Evolutionary conservation across 768 basidiomycete genomes (phyloP).

Genomic region (Tulasnella sp.): DNA sequence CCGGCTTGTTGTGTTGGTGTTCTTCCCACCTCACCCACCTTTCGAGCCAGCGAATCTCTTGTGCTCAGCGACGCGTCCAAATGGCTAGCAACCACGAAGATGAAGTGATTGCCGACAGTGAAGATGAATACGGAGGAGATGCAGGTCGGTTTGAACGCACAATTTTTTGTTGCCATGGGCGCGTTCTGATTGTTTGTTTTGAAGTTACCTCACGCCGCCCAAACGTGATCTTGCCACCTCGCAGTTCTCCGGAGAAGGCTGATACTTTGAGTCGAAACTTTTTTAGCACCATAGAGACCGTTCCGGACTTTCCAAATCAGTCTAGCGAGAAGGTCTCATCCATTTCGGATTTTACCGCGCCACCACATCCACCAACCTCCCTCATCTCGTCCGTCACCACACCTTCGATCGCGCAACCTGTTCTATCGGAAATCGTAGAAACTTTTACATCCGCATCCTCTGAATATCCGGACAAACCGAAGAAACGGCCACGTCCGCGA

Average conservation of each 20-base stretch:
- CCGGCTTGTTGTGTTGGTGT: constrained; percentile 11
- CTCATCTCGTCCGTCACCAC: neutral
- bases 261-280: neutral
- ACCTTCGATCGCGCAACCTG: neutral
- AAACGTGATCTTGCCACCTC: neutral
- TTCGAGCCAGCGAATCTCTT: neutral
- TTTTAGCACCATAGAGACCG: constrained; percentile 7
- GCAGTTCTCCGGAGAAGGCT: neutral
- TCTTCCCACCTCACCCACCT: neutral
- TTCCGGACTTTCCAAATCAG: neutral
- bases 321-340: constrained; percentile 1
- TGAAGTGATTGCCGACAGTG: constrained; percentile 32
- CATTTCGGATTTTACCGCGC: constrained; percentile 3
- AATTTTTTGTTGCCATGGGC: neutral
- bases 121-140: constrained; percentile 27
- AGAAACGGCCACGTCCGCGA: neutral
- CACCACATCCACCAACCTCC: neutral
- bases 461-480: neutral
- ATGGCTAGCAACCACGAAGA: constrained; percentile 16
- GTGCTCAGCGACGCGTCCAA: constrained; percentile 1
- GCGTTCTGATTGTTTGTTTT: constrained; percentile 14
- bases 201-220: neutral
- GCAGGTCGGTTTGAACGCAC: neutral
- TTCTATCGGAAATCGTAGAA: neutral
- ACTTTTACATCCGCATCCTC: neutral